Evolutionary conservation across 306 rosid genomes (phyloP), one percentile per base, ranked within the genome.

Genomic region (Boehmeria nivea): DNA sequence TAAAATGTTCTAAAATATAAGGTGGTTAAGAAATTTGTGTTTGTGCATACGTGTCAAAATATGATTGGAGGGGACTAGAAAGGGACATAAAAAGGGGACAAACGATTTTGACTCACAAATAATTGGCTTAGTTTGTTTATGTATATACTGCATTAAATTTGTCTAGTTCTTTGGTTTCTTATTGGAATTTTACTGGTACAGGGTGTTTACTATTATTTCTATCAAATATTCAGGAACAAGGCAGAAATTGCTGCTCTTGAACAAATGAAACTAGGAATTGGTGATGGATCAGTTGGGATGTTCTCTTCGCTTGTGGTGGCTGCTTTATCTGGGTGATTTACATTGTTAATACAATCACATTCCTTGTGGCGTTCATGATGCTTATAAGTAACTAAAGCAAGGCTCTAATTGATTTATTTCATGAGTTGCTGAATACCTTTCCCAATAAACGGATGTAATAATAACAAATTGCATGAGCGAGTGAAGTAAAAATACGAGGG

Each of bases 131-230:
- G 48, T 24, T 54, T 7, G 19, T 17, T 49, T 49, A 21, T 27
- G 28, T 55, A 40, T 20, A 53, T 10, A 14, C 52, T 62, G 54
- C 47, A 21, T 50, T 70, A 33, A 55, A 23, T 69, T 77, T 68
- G 57, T 64, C 59, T 64, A 57, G 66, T 47, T 71, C 55, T 70
- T 17, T 63, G 51, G 64, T 43, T 65, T 77, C 88, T 76, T 80
- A 78, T 65, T 54, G 60, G 46, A 46, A 68, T 77, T 83, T 68
- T 72, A 65, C 75, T 81, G 71, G 76, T 68, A 82, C 96, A 84
- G 95, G 99, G 99, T 78, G 99, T 91, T 84, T 91, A 87, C 76
- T 91, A 87, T 79, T 91, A 91, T 81, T 91, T 91, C 99, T 91
- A 91, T 85, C 99, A 91, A 78, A 75, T 87, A 87, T 91, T 91